Conservation (phyloP, 805 yeast species). For the Yueomyces sp. region DNA sequence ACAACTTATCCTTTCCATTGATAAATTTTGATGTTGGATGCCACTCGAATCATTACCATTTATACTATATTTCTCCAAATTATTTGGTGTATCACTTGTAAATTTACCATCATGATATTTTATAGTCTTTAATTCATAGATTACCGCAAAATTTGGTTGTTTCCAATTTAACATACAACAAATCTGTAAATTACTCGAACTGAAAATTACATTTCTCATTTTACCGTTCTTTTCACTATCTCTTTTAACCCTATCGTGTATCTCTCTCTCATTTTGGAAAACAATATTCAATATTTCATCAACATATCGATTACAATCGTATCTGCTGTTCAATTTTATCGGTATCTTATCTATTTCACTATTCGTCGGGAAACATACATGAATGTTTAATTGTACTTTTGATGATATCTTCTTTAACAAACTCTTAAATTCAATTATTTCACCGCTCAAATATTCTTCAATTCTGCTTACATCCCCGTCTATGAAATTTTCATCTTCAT, state of each 20-base stretch:
- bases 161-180: slow-evolving; percentile 95
- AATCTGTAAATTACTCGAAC: slow-evolving; percentile 78
- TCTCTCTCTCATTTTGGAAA: slow-evolving; percentile 56
- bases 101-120: slow-evolving; percentile 7
- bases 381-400: slow-evolving; percentile 55
- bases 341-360: slow-evolving; percentile 31
- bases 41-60: too few relatives aligned
- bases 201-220: slow-evolving; percentile 61
- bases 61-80: slow-evolving; percentile 7
- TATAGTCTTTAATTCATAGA: slow-evolving; percentile 67
- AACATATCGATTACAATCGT: slow-evolving; percentile 57
- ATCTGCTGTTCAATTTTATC: slow-evolving; percentile 28
- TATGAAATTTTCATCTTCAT: slow-evolving; percentile 5
- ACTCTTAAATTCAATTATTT: slow-evolving; percentile 46
- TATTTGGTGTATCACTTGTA: slow-evolving; percentile 21
- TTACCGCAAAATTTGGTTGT: slow-evolving; percentile 94
- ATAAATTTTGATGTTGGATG: too few relatives aligned
- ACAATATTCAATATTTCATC: slow-evolving; percentile 60
- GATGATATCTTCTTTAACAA: slow-evolving; percentile 44
- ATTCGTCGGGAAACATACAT: slow-evolving; percentile 62
- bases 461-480: slow-evolving; percentile 15
- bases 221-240: slow-evolving; percentile 12
- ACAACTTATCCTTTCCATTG: not conserved
- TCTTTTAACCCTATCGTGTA: slow-evolving; percentile 19
- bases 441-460: slow-evolving; percentile 18